Evolutionary conservation across 768 basidiomycete species (phyloP), one percentile per base, ranked within the genome.

Genomic region (Lactifluus echinatus): DNA sequence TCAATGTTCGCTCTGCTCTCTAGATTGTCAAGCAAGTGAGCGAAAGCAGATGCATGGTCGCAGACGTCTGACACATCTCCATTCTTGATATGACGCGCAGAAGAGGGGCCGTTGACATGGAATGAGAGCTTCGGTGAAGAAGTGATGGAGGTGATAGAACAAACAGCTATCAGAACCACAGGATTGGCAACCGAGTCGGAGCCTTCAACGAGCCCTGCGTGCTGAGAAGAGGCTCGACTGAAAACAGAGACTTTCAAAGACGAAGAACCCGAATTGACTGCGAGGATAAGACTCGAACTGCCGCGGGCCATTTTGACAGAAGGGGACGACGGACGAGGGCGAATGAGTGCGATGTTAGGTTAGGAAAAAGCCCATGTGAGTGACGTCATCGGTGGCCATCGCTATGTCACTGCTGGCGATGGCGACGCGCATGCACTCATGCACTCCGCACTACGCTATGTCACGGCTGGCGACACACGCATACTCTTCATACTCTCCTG

Each of bases 221-320:
- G 62, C 8, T 70, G n/a, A n/a, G n/a, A n/a, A n/a, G n/a, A n/a
- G n/a, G n/a, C 62, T 21, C 10, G 67, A 39, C 67, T 63, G 64
- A 79, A 93, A 44, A 93, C 78, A 12, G 86, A 83, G 44, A 87
- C 80, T 72, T 92, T 93, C 72, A 93, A 83, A 5, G 89, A 92
- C 2, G 89, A 92, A 0, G 89, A 90, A 37, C 89, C 89, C 5
- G 89, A 81, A 63, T 91, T 91, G 61, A 85, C 75, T 3, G 89
- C 75, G 24, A 91, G 81, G 53, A 89, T 78, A 59, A 82, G 71
- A 63, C 64, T 70, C 6, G 26, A 3, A 29, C 28, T 8, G 31
- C n/a, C n/a, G n/a, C n/a, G n/a, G n/a, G n/a, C n/a, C n/a, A n/a
- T n/a, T n/a, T n/a, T n/a, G n/a, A n/a, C n/a, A n/a, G n/a, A n/a